Evolutionary conservation across 805 yeast species (phyloP).

Genomic region (Starmerella scarabaei): DNA sequence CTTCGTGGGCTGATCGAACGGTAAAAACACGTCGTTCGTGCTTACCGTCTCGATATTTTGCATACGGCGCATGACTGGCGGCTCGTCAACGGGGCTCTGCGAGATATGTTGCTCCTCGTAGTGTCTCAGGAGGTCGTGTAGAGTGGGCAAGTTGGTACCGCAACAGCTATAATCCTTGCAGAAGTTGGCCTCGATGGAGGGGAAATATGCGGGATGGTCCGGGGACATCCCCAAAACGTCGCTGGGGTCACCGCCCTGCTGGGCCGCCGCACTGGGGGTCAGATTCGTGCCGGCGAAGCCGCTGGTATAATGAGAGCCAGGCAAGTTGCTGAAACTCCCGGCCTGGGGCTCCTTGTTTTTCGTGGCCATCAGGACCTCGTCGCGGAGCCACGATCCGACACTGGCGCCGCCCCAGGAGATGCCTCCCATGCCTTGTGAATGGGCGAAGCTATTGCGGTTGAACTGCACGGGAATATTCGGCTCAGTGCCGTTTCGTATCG

Average conservation of each 20-base stretch:
- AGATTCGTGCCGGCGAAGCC: neutral
- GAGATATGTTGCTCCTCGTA: constrained; percentile 91
- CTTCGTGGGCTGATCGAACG: constrained; percentile 17
- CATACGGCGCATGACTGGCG: constrained; percentile 28
- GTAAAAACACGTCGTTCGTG: constrained; percentile 80
- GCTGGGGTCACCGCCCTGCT: neutral
- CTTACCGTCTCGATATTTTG: constrained; percentile 73
- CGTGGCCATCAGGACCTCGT: constrained; percentile 40
- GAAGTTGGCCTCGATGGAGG: constrained; percentile 87
- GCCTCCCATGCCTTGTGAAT: constrained; percentile 96
- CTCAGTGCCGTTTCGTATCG: constrained; percentile 12
- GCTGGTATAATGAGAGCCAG: constrained; percentile 3
- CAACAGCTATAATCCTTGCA: constrained; percentile 96
- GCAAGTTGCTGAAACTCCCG: constrained; percentile 1
- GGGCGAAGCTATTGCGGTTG: constrained; percentile 84
- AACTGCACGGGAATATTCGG: constrained; percentile 31
- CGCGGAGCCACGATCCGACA: constrained; percentile 91
- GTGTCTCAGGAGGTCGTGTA: constrained; percentile 86
- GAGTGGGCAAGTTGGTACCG: constrained; percentile 79
- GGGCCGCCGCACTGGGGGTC: neutral
- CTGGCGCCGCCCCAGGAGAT: constrained; percentile 94
- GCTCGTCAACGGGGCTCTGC: constrained; percentile 38
- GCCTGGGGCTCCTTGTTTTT: constrained; percentile 11
- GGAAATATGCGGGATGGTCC: constrained; percentile 58
- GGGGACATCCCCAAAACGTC: constrained; percentile 22